A percentile compares a stretch with the other conserved stretches of the same genome.
Conservation (phyloP, 441 rosid species). For the Theobroma grandiflorum region DNA sequence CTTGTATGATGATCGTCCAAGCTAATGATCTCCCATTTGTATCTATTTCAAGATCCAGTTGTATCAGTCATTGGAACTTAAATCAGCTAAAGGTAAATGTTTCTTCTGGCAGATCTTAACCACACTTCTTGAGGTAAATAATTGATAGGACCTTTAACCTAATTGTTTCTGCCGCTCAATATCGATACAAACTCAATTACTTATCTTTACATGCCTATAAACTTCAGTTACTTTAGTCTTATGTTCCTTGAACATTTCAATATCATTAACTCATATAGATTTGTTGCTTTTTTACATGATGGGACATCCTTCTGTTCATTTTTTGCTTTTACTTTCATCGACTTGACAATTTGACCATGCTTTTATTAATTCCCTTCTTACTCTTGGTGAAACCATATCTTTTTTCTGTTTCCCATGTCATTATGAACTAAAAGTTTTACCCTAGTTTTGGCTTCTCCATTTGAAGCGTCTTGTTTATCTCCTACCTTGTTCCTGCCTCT, state of each 20-base stretch:
- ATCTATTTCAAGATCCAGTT: conserved; percentile 55
- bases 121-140: background rate
- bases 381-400: background rate
- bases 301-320: background rate
- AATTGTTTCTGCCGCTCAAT: background rate
- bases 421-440: background rate
- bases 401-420: background rate
- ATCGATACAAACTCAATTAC: conserved; percentile 2
- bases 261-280: background rate
- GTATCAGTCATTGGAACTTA: conserved; percentile 56
- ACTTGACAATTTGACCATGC: background rate
- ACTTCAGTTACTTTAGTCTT: background rate
- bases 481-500: background rate
- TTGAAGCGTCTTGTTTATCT: background rate
- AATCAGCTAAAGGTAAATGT: conserved; percentile 69
- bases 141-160: background rate
- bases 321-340: background rate
- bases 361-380: background rate
- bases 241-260: conserved; percentile 10
- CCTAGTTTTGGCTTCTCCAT: background rate
- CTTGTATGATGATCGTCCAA: conserved; percentile 76
- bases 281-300: background rate
- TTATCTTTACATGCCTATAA: conserved; percentile 17
- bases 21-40: conserved; percentile 74
- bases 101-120: conserved; percentile 18